A percentile compares a stretch with the other conserved stretches of the same genome.
phyloP scores from a whole-genome alignment of 768 basidiomycete genomes.

The Russula virescens region DNA sequence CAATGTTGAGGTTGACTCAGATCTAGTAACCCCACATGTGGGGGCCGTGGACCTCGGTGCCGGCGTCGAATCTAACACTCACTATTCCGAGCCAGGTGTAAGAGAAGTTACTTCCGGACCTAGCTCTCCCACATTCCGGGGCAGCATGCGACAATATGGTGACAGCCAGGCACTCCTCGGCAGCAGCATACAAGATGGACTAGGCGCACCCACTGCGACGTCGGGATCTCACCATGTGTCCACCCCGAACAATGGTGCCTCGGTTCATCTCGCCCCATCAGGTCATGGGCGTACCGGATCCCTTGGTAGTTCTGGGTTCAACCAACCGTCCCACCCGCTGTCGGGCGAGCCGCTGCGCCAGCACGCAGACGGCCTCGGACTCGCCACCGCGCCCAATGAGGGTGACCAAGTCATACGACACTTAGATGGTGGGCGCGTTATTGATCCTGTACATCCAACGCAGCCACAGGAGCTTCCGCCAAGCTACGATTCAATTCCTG shows the following conservation, averaged over 20 bases:
- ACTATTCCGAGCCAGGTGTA: slow-evolving; percentile 24
- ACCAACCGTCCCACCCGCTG: slow-evolving; percentile 19
- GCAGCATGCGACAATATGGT: slow-evolving; percentile 29
- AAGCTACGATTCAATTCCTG: slow-evolving; percentile 8
- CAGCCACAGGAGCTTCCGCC: slow-evolving; percentile 26
- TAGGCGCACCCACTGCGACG: slow-evolving; percentile 21
- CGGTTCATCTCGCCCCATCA: neutral
- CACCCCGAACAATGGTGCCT: slow-evolving; percentile 9
- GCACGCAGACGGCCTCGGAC: slow-evolving; percentile 22
- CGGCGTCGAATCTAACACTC: slow-evolving; percentile 19
- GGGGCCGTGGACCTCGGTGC: slow-evolving; percentile 23
- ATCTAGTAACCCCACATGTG: slow-evolving; percentile 34
- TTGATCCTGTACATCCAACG: slow-evolving; percentile 2
- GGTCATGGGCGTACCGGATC: slow-evolving; percentile 1
- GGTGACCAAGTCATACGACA: slow-evolving; percentile 28
- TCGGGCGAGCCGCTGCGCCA: slow-evolving; percentile 27
- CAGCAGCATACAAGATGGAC: slow-evolving; percentile 23
- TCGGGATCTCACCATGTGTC: slow-evolving; percentile 24
- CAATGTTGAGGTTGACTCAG: slow-evolving; percentile 47
- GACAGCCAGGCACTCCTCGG: slow-evolving; percentile 26
- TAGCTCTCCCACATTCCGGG: neutral
- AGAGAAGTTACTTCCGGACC: slow-evolving; percentile 24
- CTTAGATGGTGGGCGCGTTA: slow-evolving; percentile 27
- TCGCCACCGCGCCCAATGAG: slow-evolving; percentile 26
- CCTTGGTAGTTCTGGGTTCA: neutral